A percentile compares a stretch with the other conserved stretches of the same genome.
Conservation (phyloP, 768 basidiomycete species). For the Asterophora parasitica region DNA sequence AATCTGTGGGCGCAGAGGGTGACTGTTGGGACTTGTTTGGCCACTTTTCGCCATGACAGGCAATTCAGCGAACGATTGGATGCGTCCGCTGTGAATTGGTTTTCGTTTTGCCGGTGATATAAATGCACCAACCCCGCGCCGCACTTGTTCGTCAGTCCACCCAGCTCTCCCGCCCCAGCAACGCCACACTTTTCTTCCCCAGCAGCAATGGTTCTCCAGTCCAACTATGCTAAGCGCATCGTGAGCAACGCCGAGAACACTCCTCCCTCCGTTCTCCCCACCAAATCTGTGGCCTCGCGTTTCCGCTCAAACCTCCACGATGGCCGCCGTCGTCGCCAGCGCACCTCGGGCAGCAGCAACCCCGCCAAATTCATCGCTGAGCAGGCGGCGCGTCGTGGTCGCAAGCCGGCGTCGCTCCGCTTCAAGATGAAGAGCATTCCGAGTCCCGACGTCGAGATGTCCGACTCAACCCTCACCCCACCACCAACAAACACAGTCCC, state of each 20-base stretch:
- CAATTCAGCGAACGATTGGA: too few relatives aligned
- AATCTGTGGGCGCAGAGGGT: too few relatives aligned
- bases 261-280: conserved; percentile 17
- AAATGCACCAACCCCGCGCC: conserved; percentile 1
- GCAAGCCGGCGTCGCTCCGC: conserved; percentile 8
- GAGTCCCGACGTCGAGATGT: conserved; percentile 28
- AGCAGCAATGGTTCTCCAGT: conserved; percentile 1
- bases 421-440: conserved; percentile 4
- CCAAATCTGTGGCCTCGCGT: conserved; percentile 18
- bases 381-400: too few relatives aligned
- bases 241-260: conserved; percentile 28
- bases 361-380: conserved; percentile 15
- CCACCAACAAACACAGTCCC: conserved; percentile 24
- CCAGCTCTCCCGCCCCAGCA: background rate
- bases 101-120: background rate
- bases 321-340: conserved; percentile 32
- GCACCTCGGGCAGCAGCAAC: conserved; percentile 17
- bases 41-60: too few relatives aligned
- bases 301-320: conserved; percentile 18
- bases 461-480: conserved; percentile 17
- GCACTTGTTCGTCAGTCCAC: background rate
- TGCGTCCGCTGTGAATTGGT: background rate
- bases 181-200: background rate
- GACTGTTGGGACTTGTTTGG: too few relatives aligned
- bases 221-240: conserved; percentile 18